Evolutionary conservation across 2,329 filamentous ascomycete species (phyloP), one percentile per base, ranked within the genome.

Genomic region (Sordariomycetes sp.): DNA sequence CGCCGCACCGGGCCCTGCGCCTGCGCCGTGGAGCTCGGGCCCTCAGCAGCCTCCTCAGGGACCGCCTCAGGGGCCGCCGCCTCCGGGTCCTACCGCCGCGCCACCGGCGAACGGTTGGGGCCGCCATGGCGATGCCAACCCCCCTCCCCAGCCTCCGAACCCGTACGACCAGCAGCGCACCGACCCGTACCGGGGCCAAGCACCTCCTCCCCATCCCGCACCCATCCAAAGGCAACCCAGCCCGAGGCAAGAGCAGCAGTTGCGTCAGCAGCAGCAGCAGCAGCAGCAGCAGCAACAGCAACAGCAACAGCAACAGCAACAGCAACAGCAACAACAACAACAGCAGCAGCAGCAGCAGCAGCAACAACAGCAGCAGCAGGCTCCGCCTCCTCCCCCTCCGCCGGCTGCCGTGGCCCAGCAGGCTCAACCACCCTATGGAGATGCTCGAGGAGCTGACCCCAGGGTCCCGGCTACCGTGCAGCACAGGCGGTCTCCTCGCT

Each of bases 11-110:
- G 89, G 88, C 12, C 90, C 90, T 59, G 89, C 89, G 56, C 87
- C 86, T 55, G 91, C 90, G 61, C 88, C 95, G 68, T 97, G 92
- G 92, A 89, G 85, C 59, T 88, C 90, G 54, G 81, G 84, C 51
- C 81, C 83, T 54, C 72, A 72, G 60, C 69, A 72, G 52, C 74
- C 72, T 59, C 72, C 72, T 60, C 69, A 71, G 52, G 74, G 72
- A 59, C 70, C 64, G 63, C 53, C n/a, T n/a, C n/a, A n/a, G n/a
- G n/a, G n/a, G n/a, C n/a, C n/a, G n/a, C 62, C 63, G 58, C 65
- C 64, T 48, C 58, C 66, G 45, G 56, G 56, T 57, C 65, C 66
- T 63, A 69, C 65, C 67, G 68, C 63, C 73, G 80, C 81, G 45
- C 85, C 82, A 59, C 79, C 78, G 53, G 68, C 81, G 59, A 73